Evolutionary conservation across 805 yeast genomes (phyloP), one percentile per base, ranked within the genome.

Genomic region (Millerago galiae): DNA sequence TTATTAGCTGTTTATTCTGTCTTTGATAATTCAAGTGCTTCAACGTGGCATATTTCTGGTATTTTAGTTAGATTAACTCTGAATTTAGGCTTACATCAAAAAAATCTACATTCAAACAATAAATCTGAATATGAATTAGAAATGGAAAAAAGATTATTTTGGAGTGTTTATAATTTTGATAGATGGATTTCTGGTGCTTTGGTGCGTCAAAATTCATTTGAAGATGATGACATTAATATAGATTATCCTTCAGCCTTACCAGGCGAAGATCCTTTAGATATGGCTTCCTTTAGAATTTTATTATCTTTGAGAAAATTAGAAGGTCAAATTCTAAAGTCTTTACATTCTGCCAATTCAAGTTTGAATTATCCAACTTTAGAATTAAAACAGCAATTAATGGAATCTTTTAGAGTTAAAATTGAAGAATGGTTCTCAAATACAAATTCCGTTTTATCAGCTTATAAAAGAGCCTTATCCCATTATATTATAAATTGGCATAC

Each of bases 21-120:
- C 39, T 74, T 72, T 51, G 77, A 74, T 47, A 70, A 72, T 10
- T 56, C 66, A 32, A 77, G 77, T 4, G 62, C 69, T 10, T 65
- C 72, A 18, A 65, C 79, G 1, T 75, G 80, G 81, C 70, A 73
- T 31, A 62, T 75, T 17, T 68, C 71, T 41, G 78, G 81, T 1
- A 52, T 72, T 17, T 58, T 73, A 26, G 61, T 71, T 47, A 55
- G 81, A 49, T 45, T 72, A 37, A 63, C 70, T 1, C 54, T 73
- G 13, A 67, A 71, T 11, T 47, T 74, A 24, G 77, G 79, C 2
- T 54, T 75, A 26, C 71, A 75, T 50, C 66, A 74, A 40, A 63
- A 60, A 13, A 42, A 66, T 6, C 9, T 14, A 4, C 3, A 13
- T 7, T 11, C 9, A 14, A 3, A 27, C 16, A 32, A 25, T n/a